A percentile compares a stretch with the other conserved stretches of the same genome.
Conservation (phyloP, 306 rosid species). For the Abrus pulchellus region DNA sequence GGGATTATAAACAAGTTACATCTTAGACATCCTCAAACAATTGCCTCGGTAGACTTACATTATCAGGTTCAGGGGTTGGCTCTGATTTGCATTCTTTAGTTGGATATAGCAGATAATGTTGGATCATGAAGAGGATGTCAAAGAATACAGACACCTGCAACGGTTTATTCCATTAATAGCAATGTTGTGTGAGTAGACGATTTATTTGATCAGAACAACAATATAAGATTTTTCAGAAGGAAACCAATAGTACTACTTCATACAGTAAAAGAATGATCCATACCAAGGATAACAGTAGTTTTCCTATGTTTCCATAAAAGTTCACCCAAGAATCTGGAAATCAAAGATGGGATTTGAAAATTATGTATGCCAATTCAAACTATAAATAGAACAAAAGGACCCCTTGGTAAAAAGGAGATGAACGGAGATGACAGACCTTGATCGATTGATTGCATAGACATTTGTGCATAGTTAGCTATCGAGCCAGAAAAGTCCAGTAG, state of each 20-base stretch:
- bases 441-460: constrained; percentile 88
- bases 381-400: constrained; percentile 15
- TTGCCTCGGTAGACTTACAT: constrained; percentile 44
- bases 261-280: constrained; percentile 28
- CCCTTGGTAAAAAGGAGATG: background rate
- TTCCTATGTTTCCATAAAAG: constrained; percentile 88
- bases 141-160: constrained; percentile 81
- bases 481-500: constrained; percentile 86
- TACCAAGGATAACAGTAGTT: constrained; percentile 84
- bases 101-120: constrained; percentile 78
- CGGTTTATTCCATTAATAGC: constrained; percentile 29
- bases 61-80: constrained; percentile 40
- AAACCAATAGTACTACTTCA: background rate
- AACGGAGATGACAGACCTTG: constrained; percentile 64
- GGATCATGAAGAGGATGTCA: constrained; percentile 78
- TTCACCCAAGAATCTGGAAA: constrained; percentile 88
- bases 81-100: constrained; percentile 37
- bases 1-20: background rate
- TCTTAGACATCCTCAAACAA: constrained; percentile 56
- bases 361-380: constrained; percentile 7
- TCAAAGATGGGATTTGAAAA: constrained; percentile 37
- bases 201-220: background rate
- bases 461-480: constrained; percentile 73
- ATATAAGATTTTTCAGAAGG: background rate
- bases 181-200: background rate